Conservation (phyloP, 139 green algal genomes). For the Trebouxia sp. region DNA sequence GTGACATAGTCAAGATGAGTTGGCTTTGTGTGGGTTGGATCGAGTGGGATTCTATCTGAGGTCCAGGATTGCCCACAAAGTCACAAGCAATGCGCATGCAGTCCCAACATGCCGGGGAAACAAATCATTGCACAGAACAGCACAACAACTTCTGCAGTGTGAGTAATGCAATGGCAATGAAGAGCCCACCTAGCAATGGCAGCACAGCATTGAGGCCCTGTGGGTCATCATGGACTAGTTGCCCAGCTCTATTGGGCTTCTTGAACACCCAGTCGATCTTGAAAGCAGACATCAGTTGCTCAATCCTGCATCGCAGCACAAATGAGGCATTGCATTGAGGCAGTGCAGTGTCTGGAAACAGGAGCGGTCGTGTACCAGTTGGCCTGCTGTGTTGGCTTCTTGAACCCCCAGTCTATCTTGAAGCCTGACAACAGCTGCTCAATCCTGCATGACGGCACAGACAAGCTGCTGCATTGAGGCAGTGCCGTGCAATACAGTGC, state of each 20-base stretch:
- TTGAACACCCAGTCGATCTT: slow-evolving; percentile 13
- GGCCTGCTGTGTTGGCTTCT: slow-evolving; percentile 3
- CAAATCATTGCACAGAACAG: background rate
- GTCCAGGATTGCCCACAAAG: too few relatives aligned
- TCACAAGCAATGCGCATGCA: too few relatives aligned
- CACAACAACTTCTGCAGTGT: background rate
- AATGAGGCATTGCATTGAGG: too few relatives aligned
- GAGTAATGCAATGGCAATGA: background rate
- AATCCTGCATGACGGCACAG: background rate
- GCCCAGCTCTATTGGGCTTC: background rate
- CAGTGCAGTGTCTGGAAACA: too few relatives aligned
- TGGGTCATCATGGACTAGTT: background rate
- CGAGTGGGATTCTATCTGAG: too few relatives aligned
- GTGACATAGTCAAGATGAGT: too few relatives aligned
- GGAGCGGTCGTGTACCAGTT: too few relatives aligned
- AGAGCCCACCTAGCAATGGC: background rate
- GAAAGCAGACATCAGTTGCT: background rate
- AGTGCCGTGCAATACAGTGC: too few relatives aligned
- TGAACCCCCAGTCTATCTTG: slow-evolving; percentile 2
- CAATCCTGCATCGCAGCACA: background rate
- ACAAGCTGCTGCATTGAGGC: too few relatives aligned
- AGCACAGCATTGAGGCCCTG: background rate
- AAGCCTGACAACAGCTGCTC: background rate
- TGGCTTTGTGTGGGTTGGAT: too few relatives aligned
- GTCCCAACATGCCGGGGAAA: too few relatives aligned